Base-by-base conservation (phyloP, 257 asterid species). In the Penstemon davidsonii region DNA sequence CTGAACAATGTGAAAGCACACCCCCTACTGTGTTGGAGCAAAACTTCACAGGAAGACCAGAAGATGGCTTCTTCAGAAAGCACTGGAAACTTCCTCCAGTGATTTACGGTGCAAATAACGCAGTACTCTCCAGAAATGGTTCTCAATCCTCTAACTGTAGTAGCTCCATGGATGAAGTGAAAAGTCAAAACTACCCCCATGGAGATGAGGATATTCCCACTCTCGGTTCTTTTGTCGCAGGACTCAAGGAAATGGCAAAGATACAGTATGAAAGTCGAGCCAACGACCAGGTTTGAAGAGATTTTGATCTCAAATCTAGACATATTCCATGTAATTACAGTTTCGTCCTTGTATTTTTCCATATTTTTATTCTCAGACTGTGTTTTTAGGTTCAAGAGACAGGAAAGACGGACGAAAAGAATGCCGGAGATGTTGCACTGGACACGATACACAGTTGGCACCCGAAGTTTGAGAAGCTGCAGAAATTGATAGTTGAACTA, bases 181-280 rank as follows among this genome's bases (percentile, higher is more conserved):
- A 71, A 72, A 57, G 65, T 71, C 84, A 82, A 65, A 80, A 70
- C 58, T 71, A 61, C 60, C 55, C 57, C 38, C 69, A 80, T n/a
- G 92, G 86, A 75, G 96, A 90, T 66, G 97, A 84, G 77, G 93
- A 86, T 70, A 87, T 94, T 73, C 96, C 96, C 12, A 91, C 96
- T 74, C 91, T 94, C 55, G 93, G 92, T 67, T 84, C 96, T 60
- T 94, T 91, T 73, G 96, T 94, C 46, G 96, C 97, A n/a, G 99
- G 96, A 56, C 86, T 94, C 61, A 86, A 77, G 83, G 97, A 91
- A 77, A 88, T 91, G 96, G 96, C 96, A 7, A 84, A 85, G 83
- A 86, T 73, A 64, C 95, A 92, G 71, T 84, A 66, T 76, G 88
- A 78, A 58, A 67, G 69, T 72, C 83, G 80, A 69, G 56, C 73